Evolutionary conservation across 805 yeast species (phyloP), one percentile per base, ranked within the genome.

Genomic region (Metschnikowia similis): DNA sequence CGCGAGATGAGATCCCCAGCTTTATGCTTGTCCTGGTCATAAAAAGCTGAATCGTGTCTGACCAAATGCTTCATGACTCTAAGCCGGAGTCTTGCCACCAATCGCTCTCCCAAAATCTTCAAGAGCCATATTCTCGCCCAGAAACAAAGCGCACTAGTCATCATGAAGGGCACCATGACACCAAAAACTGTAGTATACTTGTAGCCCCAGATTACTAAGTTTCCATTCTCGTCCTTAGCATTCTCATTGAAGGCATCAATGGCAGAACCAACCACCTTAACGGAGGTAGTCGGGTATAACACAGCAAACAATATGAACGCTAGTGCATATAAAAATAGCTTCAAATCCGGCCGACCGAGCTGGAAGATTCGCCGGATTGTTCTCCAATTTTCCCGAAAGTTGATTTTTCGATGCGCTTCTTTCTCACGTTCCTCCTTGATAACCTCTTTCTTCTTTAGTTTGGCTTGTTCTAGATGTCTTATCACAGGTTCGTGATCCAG

Each of bases 41-140:
- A 74, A 51, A 74, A 74, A 6, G 67, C 65, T 1, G 74, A 51
- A 51, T 74, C 78, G 53, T 74, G 77, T 34, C 76, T 56, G 26
- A 74, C 62, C 54, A 74, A 61, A 49, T 67, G 64, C 55, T 72
- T 71, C 77, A 73, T 72, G 6, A 70, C 72, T 36, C 72, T 56
- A 28, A 69, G 60, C 46, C 78, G 60, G 34, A 74, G 66, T 35
- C 78, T 55, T 13, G 78, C 77, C 16, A 73, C 77, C 39, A 74
- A 60, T 40, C 77, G 56, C 59, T 74, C 78, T 3, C 78, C 78
- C 35, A 74, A 55, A 40, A 74, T 51, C 45, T 63, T 63, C 48
- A 64, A 55, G 31, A 64, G 71, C 77, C 77, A 73, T 49, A 71
- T 71, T 47, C 78, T 62, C 21, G 78, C 76, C 78, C 78, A 73